Evolutionary conservation across 1,284 basidiomycete species (phyloP).

Genomic region (Austroboletus niveus): DNA sequence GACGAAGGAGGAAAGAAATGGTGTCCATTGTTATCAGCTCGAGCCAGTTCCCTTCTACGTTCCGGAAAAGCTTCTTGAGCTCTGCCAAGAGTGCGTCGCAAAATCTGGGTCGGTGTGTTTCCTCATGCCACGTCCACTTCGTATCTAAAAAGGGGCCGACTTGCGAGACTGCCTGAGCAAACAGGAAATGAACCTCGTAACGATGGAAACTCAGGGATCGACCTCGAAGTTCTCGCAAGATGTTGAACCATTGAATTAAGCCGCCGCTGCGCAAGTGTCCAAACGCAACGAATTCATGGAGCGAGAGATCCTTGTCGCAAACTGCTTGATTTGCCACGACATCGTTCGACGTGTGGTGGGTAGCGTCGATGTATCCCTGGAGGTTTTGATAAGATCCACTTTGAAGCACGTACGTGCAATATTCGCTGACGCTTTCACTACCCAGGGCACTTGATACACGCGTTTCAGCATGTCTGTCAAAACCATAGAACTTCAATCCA

Average conservation of each 20-base stretch:
- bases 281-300: constrained; percentile 46
- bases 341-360: constrained; percentile 41
- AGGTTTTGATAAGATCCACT: constrained; percentile 36
- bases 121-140: constrained; percentile 34
- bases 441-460: constrained; percentile 14
- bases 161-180: constrained; percentile 43
- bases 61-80: constrained; percentile 28
- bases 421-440: constrained; percentile 11
- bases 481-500: constrained; percentile 28
- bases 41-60: constrained; percentile 43
- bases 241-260: constrained; percentile 49
- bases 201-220: constrained; percentile 36
- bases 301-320: constrained; percentile 35
- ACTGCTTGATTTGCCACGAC: constrained; percentile 41
- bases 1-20: constrained; percentile 35
- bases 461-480: constrained; percentile 9
- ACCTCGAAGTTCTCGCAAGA: constrained; percentile 40
- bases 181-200: constrained; percentile 39
- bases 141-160: constrained; percentile 32
- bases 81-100: constrained; percentile 34
- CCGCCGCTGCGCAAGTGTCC: constrained; percentile 42
- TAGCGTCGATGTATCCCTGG: constrained; percentile 36
- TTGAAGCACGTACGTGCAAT: constrained; percentile 35
- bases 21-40: constrained; percentile 38
- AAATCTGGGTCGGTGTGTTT: constrained; percentile 33